These are phyloP conservation scores for Trichocomaceae sp. DNA, from an alignment of 2,329 filamentous ascomycete genomes.

Conservation along the genomic window DNA sequence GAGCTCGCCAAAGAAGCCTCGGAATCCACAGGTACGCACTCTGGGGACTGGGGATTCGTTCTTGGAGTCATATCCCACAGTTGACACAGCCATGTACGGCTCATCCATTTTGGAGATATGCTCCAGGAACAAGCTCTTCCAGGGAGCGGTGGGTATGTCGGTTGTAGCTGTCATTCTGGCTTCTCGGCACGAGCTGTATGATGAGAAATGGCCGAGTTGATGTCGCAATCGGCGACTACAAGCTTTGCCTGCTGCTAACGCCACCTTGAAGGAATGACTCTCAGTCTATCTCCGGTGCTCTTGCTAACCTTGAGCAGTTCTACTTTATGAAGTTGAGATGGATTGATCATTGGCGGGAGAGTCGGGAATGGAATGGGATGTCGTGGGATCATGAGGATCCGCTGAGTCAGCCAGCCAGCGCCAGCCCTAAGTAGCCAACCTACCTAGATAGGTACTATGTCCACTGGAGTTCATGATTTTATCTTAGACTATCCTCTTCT, in stretches of 20 bases:
- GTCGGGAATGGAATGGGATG: no score
- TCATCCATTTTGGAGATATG: conserved; percentile 40
- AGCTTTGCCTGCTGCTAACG: conserved; percentile 1
- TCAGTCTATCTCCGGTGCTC: not conserved
- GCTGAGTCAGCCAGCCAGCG: not conserved
- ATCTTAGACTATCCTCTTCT: no score
- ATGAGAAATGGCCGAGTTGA: conserved; percentile 8
- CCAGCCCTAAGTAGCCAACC: not conserved
- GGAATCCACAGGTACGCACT: conserved; percentile 73
- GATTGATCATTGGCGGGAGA: not conserved
- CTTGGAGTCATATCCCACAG: conserved; percentile 30
- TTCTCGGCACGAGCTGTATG: not conserved
- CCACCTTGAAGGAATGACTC: not conserved
- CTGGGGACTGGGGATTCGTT: conserved; percentile 33
- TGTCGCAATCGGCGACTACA: conserved; percentile 11
- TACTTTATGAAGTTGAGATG: not conserved
- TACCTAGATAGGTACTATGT: no score
- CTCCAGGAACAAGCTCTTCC: conserved; percentile 45
- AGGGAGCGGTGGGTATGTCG: conserved; percentile 38
- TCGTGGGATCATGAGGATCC: not conserved
- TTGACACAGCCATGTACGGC: conserved; percentile 38
- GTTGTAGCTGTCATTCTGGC: conserved; percentile 1
- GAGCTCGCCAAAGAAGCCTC: conserved; percentile 69
- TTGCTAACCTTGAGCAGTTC: not conserved
- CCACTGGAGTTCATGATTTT: no score